A percentile compares a stretch with the other conserved stretches of the same genome.
These are phyloP conservation scores for Bonia amplexicaulis DNA, from an alignment of 176 grass and related monocot species.

Conservation along the genomic window DNA sequence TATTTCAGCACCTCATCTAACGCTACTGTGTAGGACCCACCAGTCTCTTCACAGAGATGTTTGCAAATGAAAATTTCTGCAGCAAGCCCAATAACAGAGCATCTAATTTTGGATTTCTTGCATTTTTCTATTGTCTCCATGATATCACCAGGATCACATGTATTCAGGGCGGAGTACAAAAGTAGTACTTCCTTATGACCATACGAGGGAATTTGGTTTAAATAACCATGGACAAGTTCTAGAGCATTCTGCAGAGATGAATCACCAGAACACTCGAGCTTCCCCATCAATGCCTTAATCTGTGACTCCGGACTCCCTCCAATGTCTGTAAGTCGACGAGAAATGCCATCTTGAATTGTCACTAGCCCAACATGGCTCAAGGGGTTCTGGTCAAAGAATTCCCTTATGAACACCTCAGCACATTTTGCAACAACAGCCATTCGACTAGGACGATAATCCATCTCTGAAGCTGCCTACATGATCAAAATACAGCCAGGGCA, in stretches of 20 bases:
- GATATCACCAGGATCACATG: constrained; percentile 85
- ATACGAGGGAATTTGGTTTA: constrained; percentile 84
- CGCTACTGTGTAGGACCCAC: constrained; percentile 81
- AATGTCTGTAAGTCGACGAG: constrained; percentile 74
- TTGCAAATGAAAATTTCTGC: constrained; percentile 97
- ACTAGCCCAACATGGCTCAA: constrained; percentile 87
- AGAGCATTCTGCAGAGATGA: constrained; percentile 89
- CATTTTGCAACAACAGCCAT: constrained; percentile 83
- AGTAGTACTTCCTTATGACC: constrained; percentile 87
- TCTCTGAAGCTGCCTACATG: constrained; percentile 86
- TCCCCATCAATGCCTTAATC: constrained; percentile 85
- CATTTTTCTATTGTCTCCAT: constrained; percentile 84
- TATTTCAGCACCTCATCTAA: constrained; percentile 65
- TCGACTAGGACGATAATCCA: constrained; percentile 87
- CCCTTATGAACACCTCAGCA: constrained; percentile 77
- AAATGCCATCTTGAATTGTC: constrained; percentile 77
- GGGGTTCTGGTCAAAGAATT: constrained; percentile 98
- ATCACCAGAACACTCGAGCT: constrained; percentile 92
- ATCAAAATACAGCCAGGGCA: constrained; percentile 4
- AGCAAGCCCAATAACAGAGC: constrained; percentile 81
- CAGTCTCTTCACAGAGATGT: constrained; percentile 86
- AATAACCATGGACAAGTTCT: constrained; percentile 81
- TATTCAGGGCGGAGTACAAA: constrained; percentile 83
- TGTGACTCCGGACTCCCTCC: constrained; percentile 92
- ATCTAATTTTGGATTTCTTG: constrained; percentile 85